Conservation (phyloP, 192 early-diverging fungal genomes). For the Entophlyctis luteolus region DNA sequence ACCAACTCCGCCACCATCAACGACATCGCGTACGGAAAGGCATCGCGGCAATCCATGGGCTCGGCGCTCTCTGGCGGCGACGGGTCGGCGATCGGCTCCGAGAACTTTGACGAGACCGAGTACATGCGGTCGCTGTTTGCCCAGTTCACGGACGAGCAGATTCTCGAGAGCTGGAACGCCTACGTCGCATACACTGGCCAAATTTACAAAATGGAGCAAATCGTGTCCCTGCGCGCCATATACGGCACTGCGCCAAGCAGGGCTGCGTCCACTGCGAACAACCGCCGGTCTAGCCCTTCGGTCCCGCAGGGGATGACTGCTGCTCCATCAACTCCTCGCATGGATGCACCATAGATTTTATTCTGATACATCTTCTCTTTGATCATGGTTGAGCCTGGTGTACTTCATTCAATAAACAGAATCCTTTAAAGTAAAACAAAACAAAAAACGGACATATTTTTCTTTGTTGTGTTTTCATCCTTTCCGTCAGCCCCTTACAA, state of each 20-base stretch:
- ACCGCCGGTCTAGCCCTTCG: too few species aligned
- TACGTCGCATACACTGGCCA: slow-evolving; percentile 8
- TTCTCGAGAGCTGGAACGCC: slow-evolving; percentile 15
- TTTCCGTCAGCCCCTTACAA: not conserved
- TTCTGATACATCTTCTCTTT: too few species aligned
- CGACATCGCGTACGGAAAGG: not conserved
- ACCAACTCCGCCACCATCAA: not conserved
- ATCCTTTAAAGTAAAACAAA: too few species aligned
- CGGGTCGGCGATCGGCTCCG: not conserved
- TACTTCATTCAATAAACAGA: too few species aligned
- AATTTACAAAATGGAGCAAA: slow-evolving; percentile 10
- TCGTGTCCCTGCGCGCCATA: slow-evolving; percentile 9
- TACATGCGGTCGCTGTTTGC: slow-evolving; percentile 11
- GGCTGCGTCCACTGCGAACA: too few species aligned
- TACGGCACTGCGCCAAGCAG: too few species aligned
- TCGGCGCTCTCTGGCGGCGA: not conserved
- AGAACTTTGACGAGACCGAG: not conserved
- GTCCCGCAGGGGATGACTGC: too few species aligned
- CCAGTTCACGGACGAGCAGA: slow-evolving; percentile 13
- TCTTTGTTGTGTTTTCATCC: too few species aligned
- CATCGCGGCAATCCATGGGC: not conserved
- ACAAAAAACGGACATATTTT: too few species aligned
- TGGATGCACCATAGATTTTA: too few species aligned
- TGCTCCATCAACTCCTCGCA: too few species aligned
- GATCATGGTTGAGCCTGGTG: too few species aligned